phyloP scores from a whole-genome alignment of 306 rosid species.

The Luffa aegyptiaca region DNA sequence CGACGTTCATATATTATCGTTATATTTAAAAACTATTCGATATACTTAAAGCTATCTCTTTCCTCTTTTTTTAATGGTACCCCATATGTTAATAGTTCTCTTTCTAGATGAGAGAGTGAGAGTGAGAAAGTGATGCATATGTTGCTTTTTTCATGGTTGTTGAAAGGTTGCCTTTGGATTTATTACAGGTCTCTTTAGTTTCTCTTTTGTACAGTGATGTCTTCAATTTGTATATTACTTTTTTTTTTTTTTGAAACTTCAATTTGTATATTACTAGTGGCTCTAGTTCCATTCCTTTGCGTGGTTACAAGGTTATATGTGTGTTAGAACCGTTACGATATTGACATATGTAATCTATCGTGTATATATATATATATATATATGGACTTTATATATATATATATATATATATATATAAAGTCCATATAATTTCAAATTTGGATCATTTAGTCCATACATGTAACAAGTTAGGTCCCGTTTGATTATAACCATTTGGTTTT shows the following conservation, averaged over 20 bases:
- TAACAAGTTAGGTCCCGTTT: too few species aligned
- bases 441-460: too few species aligned
- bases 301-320: neutral
- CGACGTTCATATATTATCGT: neutral
- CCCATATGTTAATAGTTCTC: neutral
- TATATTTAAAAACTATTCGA: neutral
- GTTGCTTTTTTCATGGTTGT: neutral
- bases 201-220: neutral
- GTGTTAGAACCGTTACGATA: too few species aligned
- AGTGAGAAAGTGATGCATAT: neutral
- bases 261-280: neutral
- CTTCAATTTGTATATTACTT: neutral
- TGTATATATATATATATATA: too few species aligned
- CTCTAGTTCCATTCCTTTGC: neutral
- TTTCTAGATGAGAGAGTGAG: neutral
- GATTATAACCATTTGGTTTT: too few species aligned
- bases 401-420: too few species aligned
- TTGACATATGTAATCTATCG: too few species aligned
- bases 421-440: too few species aligned
- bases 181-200: slow-evolving; percentile 1
- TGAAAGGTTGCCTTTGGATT: slow-evolving; percentile 6
- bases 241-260: neutral
- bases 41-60: neutral
- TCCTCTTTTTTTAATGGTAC: neutral
- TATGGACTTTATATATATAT: too few species aligned